These are phyloP conservation scores for Termitomyces sp. DNA, from an alignment of 768 basidiomycete genomes.

Conservation along the genomic window DNA sequence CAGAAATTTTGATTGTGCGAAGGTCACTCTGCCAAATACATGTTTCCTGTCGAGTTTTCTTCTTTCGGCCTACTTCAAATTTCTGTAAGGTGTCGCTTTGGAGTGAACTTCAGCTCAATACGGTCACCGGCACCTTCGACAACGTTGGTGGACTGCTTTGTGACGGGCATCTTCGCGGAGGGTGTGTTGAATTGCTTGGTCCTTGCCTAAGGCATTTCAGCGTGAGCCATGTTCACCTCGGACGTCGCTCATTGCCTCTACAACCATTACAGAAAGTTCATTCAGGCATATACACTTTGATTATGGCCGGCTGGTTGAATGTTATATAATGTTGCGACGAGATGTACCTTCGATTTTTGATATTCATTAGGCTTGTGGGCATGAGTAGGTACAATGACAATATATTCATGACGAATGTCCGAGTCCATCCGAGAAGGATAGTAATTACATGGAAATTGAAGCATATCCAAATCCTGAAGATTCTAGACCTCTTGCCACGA, in stretches of 20 bases:
- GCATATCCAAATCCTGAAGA: conserved; percentile 86
- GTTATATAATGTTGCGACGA: too few relatives aligned
- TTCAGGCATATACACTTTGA: background rate
- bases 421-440: background rate
- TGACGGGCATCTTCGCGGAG: too few relatives aligned
- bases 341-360: too few relatives aligned
- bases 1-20: conserved; percentile 19
- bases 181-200: too few relatives aligned
- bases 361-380: background rate
- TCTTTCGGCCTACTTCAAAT: background rate
- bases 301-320: too few relatives aligned
- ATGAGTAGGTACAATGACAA: too few relatives aligned
- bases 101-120: too few relatives aligned
- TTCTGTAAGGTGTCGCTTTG: too few relatives aligned
- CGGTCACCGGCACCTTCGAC: too few relatives aligned
- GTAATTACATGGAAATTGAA: conserved; percentile 49
- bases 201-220: background rate
- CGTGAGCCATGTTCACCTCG: background rate
- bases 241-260: background rate
- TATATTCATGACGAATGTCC: background rate
- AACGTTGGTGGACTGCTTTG: too few relatives aligned
- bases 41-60: background rate
- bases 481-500: conserved; percentile 81
- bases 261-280: background rate
- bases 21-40: background rate